Evolutionary conservation across 768 basidiomycete genomes (phyloP).

Genomic region (Lentinula detonsa): DNA sequence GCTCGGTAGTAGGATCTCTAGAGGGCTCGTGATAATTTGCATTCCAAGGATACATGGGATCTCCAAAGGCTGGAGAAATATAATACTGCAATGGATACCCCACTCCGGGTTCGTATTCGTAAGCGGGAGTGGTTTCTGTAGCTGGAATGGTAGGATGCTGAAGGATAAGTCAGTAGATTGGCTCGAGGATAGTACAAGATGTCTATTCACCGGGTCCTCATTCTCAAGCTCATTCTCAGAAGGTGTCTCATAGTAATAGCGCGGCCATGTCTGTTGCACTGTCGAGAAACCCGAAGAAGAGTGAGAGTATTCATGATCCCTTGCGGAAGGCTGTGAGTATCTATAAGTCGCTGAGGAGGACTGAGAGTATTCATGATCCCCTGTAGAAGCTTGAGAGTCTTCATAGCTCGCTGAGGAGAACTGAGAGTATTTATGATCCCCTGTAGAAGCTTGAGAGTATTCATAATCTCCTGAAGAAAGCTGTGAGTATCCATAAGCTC

Average conservation of each 20-base stretch:
- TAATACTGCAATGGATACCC: background rate
- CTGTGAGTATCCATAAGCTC: too few species aligned
- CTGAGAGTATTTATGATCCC: background rate
- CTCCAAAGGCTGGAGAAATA: background rate
- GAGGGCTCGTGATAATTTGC: background rate
- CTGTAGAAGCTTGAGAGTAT: too few species aligned
- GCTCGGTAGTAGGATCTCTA: background rate
- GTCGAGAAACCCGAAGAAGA: too few species aligned
- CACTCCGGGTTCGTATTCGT: background rate
- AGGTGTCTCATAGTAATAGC: too few species aligned
- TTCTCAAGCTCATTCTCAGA: background rate
- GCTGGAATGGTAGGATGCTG: background rate
- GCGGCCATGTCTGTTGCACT: too few species aligned
- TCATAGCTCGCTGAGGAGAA: too few species aligned
- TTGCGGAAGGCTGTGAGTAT: too few species aligned
- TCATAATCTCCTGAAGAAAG: too few species aligned
- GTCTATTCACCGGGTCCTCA: background rate
- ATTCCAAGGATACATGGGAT: background rate
- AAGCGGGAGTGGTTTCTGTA: background rate
- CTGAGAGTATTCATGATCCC: background rate
- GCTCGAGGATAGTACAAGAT: background rate
- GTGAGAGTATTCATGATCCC: too few species aligned
- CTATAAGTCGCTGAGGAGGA: too few species aligned
- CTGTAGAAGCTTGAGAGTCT: background rate
- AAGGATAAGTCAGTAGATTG: background rate